Evolutionary conservation across 2,329 filamentous ascomycete species (phyloP), one percentile per base, ranked within the genome.

Genomic region (Penicillium sp.): DNA sequence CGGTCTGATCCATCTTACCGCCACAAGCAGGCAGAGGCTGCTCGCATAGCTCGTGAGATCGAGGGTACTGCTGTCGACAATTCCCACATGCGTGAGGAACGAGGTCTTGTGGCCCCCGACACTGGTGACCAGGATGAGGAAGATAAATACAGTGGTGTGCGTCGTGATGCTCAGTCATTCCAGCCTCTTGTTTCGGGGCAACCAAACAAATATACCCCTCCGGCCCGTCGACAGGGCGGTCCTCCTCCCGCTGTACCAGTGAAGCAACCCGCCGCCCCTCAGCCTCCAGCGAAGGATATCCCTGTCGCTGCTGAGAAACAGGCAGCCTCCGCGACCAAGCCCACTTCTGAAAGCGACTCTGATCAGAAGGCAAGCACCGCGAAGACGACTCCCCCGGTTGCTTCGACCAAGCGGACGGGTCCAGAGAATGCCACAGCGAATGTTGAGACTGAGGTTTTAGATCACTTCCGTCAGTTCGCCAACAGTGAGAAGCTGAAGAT

Each of bases 121-220:
- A 79, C 80, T 35, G 80, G 76, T 41, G 82, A 79, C 10, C 65
- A 75, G 17, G 86, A 95, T 48, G 92, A 98, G 65, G 92, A 98
- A 68, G 89, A 93, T 59, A 95, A 92, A 60, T 96, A 96, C 67
- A 95, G 89, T 58, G 90, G 90, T 59, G 92, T 98, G 38, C 82
- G 82, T 45, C 81, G 90, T 48, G 81, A 85, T 27, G 57, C 62
- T 27, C 56, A 58, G 39, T 68, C 71, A 38, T 84, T 84, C 53
- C 77, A 82, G 4, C 75, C 83, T n/a, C 71, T 93, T 20, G 61
- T 70, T 17, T 74, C 72, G 40, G 72, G 75, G 7, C 71, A 73
- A 36, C 64, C 74, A 14, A 80, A 79, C 64, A 90, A 86, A 64
- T 98, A 98, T 62, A 94, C 84, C 0, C 90, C 92, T 22, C 92